Conservation (phyloP, 208 protist species). For the Trypanosoma platydactyli region DNA sequence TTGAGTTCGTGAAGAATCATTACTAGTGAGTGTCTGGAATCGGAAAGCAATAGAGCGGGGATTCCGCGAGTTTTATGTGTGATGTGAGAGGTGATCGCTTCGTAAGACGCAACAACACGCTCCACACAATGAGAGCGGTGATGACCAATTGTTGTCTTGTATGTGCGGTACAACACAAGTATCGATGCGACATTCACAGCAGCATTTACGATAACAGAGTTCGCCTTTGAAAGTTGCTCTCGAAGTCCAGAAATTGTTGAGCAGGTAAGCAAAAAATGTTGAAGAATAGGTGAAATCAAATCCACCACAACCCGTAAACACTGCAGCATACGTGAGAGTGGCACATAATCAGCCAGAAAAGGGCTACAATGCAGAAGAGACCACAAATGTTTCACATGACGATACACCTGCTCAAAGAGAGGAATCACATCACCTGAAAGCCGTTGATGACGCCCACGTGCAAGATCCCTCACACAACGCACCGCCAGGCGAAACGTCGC, state of each 20-base stretch:
- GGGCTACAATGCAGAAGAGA: conserved; percentile 64
- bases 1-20: conserved; percentile 36
- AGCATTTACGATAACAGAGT: conserved; percentile 78
- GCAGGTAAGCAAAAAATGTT: conserved; percentile 86
- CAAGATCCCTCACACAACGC: conserved; percentile 59
- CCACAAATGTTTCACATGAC: conserved; percentile 76
- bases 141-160: background rate
- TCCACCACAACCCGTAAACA: conserved; percentile 77
- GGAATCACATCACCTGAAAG: conserved; percentile 74
- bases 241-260: conserved; percentile 54
- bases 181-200: conserved; percentile 61
- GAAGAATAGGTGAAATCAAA: conserved; percentile 71
- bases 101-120: conserved; percentile 42
- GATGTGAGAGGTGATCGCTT: conserved; percentile 44
- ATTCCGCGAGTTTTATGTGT: conserved; percentile 50
- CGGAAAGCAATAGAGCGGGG: conserved; percentile 36
- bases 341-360: conserved; percentile 77
- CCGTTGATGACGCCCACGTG: conserved; percentile 77
- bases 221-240: conserved; percentile 67
- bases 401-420: conserved; percentile 74
- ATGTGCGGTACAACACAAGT: conserved; percentile 73
- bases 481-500: conserved; percentile 48
- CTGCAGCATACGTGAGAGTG: conserved; percentile 46
- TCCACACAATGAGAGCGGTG: conserved; percentile 38
- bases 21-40: conserved; percentile 6